phyloP scores from a whole-genome alignment of 306 rosid species.

The Calophaca sinica region DNA sequence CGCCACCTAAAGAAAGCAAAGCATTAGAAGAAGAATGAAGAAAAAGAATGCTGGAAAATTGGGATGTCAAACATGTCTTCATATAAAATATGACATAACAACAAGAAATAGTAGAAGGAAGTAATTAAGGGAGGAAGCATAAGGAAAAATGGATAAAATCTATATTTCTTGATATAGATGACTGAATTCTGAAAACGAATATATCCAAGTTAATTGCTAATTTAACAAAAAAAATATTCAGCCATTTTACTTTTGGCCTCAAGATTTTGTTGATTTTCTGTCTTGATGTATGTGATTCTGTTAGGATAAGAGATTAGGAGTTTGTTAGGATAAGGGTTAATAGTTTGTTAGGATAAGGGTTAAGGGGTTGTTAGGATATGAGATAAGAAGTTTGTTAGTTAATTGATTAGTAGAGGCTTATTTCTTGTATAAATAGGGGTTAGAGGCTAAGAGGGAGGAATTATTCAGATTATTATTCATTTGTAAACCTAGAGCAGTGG shows the following conservation, averaged over 20 bases:
- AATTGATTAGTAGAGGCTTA: no score
- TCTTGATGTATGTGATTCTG: conserved; percentile 31
- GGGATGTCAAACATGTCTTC: conserved; percentile 4
- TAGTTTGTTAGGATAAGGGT: no score
- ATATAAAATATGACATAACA: conserved; percentile 19
- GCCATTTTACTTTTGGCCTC: conserved; percentile 10
- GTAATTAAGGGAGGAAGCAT: neutral
- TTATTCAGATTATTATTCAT: no score
- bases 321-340: no score
- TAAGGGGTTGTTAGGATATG: no score
- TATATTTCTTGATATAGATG: conserved; percentile 23
- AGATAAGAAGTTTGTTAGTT: no score
- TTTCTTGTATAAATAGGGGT: no score
- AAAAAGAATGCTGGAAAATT: conserved; percentile 6
- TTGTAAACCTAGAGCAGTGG: no score
- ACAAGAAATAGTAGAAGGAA: conserved; percentile 23
- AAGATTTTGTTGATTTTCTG: conserved; percentile 2
- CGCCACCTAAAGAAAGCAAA: neutral
- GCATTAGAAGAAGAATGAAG: conserved; percentile 16
- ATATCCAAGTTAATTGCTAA: conserved; percentile 32
- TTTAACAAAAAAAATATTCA: neutral
- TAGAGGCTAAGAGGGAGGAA: no score
- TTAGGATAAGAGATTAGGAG: no score
- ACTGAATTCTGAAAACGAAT: conserved; percentile 1
- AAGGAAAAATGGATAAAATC: neutral